Conservation (phyloP, 345 rosid genomes). For the Salix exigua region DNA sequence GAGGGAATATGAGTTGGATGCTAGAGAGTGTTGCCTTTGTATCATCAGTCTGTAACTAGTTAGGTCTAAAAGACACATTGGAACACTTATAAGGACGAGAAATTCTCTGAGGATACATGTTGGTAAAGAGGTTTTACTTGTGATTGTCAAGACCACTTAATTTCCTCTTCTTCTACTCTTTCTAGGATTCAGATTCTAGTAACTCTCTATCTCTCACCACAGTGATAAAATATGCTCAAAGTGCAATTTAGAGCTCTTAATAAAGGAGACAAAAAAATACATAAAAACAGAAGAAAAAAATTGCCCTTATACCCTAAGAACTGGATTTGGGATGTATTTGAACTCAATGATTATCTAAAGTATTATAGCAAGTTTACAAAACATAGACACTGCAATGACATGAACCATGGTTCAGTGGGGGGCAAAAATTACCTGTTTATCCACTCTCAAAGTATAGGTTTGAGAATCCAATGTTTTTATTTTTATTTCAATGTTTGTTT, state of each 20-base stretch:
- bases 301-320: not conserved
- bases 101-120: not conserved
- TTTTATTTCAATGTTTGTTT: slow-evolving; percentile 62
- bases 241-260: slow-evolving; percentile 3
- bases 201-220: not conserved
- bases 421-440: slow-evolving; percentile 53
- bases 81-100: not conserved
- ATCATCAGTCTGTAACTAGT: not conserved
- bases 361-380: not conserved
- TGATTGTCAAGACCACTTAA: not conserved
- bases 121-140: not conserved
- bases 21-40: not conserved
- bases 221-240: not conserved
- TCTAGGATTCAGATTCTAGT: not conserved
- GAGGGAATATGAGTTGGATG: not conserved
- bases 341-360: not conserved
- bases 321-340: not conserved
- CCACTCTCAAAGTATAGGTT: slow-evolving; percentile 65
- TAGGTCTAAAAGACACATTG: not conserved
- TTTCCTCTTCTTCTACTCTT: not conserved
- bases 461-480: slow-evolving; percentile 71
- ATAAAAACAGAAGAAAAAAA: not conserved
- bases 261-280: not conserved
- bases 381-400: not conserved
- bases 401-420: not conserved